Percentiles rank a stretch among this genome's conserved stretches.
Evolutionary conservation across 257 asterid genomes (phyloP).

Genomic region (Capsicum rhomboideum): DNA sequence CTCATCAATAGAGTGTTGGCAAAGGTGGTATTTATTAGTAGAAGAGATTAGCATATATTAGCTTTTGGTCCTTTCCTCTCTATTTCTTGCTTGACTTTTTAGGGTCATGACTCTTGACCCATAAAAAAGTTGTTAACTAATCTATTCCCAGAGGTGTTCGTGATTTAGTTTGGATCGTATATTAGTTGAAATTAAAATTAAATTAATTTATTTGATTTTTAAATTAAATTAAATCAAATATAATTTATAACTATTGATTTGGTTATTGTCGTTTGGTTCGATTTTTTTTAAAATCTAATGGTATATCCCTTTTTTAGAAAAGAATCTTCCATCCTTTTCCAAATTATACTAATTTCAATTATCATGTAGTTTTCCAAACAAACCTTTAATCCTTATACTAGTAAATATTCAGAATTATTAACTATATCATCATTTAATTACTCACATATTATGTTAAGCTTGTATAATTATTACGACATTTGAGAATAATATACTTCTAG

Average conservation of each 20-base stretch:
- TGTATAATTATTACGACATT: background rate
- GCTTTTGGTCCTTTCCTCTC: background rate
- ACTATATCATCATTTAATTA: background rate
- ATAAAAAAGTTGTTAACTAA: background rate
- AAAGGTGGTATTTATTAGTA: background rate
- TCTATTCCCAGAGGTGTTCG: background rate
- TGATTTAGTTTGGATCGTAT: too few species aligned
- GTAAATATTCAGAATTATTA: background rate
- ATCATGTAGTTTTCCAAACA: too few species aligned
- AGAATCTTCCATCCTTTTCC: too few species aligned
- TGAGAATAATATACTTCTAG: background rate
- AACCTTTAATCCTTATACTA: background rate
- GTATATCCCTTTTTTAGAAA: too few species aligned
- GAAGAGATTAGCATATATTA: background rate
- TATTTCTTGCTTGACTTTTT: background rate
- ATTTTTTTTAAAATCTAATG: too few species aligned
- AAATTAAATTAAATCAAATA: too few species aligned
- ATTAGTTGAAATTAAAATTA: too few species aligned
- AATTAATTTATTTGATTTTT: too few species aligned
- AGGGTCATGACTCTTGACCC: background rate
- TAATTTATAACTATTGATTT: too few species aligned
- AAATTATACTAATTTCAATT: too few species aligned
- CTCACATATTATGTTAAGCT: background rate
- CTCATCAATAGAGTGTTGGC: background rate
- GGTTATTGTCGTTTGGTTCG: too few species aligned